These are phyloP conservation scores for Rhinocladiella mackenziei DNA, from an alignment of 2,329 filamentous ascomycete genomes.

Conservation along the genomic window DNA sequence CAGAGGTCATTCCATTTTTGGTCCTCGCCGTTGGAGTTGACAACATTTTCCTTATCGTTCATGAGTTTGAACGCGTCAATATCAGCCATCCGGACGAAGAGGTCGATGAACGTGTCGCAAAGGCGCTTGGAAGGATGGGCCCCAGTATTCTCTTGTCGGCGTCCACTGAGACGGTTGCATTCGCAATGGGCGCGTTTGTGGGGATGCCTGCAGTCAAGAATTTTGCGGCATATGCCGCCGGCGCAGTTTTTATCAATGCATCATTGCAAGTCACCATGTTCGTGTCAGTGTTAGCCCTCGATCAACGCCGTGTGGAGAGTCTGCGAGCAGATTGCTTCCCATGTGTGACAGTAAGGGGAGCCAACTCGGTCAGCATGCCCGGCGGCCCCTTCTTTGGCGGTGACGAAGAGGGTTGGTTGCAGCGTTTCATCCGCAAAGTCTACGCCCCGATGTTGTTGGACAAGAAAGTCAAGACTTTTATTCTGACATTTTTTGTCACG, in stretches of 20 bases:
- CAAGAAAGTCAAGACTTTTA: constrained; percentile 70
- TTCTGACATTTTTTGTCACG: constrained; percentile 79
- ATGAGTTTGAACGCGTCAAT: constrained; percentile 95
- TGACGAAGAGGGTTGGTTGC: constrained; percentile 77
- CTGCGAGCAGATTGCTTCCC: constrained; percentile 88
- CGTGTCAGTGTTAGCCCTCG: constrained; percentile 82
- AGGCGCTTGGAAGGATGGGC: constrained; percentile 90
- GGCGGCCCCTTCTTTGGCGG: constrained; percentile 66
- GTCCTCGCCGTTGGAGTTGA: constrained; percentile 95
- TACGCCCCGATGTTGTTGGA: constrained; percentile 81
- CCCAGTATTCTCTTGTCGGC: constrained; percentile 94
- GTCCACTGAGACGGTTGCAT: constrained; percentile 89
- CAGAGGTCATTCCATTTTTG: constrained; percentile 96
- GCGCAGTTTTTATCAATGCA: constrained; percentile 94
- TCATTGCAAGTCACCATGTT: constrained; percentile 98
- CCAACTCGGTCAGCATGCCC: constrained; percentile 62
- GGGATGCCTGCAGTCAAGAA: constrained; percentile 98
- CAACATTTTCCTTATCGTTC: constrained; percentile 98
- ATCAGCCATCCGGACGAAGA: constrained; percentile 82
- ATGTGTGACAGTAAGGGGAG: constrained; percentile 74
- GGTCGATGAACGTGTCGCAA: constrained; percentile 79
- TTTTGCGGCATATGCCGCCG: constrained; percentile 93
- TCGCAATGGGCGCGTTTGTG: constrained; percentile 86
- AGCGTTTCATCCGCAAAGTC: constrained; percentile 81
- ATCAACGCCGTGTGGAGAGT: constrained; percentile 85